Percentiles rank a stretch among this genome's conserved stretches.
These are phyloP conservation scores for Fragosphaeria purpurea DNA, from an alignment of 2,329 filamentous ascomycete species.

Conservation along the genomic window DNA sequence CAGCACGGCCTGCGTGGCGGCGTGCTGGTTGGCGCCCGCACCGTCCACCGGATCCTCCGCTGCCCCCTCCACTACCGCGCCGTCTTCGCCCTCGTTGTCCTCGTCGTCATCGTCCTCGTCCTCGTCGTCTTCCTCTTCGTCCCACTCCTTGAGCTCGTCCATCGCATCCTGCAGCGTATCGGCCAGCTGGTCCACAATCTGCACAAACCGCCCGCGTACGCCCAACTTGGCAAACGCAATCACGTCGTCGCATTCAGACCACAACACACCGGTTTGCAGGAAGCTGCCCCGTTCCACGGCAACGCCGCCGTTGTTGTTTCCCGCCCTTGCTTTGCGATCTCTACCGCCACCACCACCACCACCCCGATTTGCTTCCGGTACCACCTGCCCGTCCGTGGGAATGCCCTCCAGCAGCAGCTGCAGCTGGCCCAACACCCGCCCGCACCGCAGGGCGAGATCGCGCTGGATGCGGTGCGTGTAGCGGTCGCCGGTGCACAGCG, in stretches of 20 bases:
- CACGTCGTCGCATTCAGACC: constrained; percentile 72
- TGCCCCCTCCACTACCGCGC: constrained; percentile 8
- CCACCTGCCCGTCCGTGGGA: constrained; percentile 44
- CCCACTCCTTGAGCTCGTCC: constrained; percentile 81
- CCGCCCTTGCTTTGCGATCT: no score
- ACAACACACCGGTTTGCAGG: constrained; percentile 65
- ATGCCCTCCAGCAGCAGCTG: constrained; percentile 50
- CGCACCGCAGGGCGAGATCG: constrained; percentile 43
- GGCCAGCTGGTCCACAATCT: constrained; percentile 62
- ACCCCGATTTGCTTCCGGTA: constrained; percentile 37
- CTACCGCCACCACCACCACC: constrained; percentile 18
- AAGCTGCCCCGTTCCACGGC: constrained; percentile 40
- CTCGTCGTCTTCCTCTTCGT: constrained; percentile 55
- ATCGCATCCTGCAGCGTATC: constrained; percentile 74
- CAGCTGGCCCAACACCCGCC: constrained; percentile 54
- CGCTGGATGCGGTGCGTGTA: constrained; percentile 50
- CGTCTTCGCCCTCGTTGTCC: constrained; percentile 22
- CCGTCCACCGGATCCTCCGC: constrained; percentile 3
- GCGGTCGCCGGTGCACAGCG: constrained; percentile 49
- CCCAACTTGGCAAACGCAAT: constrained; percentile 54
- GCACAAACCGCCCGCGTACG: constrained; percentile 58
- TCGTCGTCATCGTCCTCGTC: constrained; percentile 38
- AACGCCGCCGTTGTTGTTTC: constrained; percentile 7
- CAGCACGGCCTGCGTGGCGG: constrained; percentile 45
- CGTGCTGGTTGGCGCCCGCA: constrained; percentile 21